Conservation (phyloP, 2,329 filamentous ascomycete species). For the Colletotrichum camelliae region DNA sequence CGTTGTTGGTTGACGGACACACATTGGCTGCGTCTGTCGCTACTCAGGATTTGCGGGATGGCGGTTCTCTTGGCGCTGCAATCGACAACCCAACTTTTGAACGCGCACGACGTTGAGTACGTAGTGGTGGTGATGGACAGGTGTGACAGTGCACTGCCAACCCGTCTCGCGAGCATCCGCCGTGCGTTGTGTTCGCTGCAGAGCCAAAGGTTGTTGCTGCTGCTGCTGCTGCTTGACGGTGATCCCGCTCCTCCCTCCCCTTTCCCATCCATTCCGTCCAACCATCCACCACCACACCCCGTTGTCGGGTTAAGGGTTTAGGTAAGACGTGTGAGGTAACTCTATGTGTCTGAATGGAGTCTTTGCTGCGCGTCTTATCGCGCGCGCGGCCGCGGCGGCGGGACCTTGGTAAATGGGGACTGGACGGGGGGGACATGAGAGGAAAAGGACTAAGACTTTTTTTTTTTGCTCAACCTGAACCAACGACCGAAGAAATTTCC, state of each 20-base stretch:
- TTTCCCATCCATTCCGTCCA: background rate
- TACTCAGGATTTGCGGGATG: background rate
- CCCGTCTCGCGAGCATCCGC: background rate
- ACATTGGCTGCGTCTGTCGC: background rate
- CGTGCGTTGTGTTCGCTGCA: background rate
- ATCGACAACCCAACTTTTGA: background rate
- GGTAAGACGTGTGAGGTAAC: background rate
- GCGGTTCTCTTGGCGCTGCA: background rate
- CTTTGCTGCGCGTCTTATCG: background rate
- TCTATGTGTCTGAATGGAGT: background rate
- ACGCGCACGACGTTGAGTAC: background rate
- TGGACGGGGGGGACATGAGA: background rate
- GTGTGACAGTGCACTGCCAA: background rate
- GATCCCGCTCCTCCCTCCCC: background rate
- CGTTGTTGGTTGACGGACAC: background rate
- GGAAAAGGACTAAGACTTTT: background rate
- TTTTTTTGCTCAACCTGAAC: background rate
- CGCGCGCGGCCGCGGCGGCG: background rate
- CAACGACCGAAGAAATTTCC: slow-evolving; percentile 5
- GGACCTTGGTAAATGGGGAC: background rate
- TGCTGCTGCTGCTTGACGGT: background rate
- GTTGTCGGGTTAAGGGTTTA: background rate
- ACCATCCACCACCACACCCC: background rate
- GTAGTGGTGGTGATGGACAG: background rate
- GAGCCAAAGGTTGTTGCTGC: background rate